Conservation (phyloP, 345 rosid genomes). For the Eucalyptus regnans region DNA sequence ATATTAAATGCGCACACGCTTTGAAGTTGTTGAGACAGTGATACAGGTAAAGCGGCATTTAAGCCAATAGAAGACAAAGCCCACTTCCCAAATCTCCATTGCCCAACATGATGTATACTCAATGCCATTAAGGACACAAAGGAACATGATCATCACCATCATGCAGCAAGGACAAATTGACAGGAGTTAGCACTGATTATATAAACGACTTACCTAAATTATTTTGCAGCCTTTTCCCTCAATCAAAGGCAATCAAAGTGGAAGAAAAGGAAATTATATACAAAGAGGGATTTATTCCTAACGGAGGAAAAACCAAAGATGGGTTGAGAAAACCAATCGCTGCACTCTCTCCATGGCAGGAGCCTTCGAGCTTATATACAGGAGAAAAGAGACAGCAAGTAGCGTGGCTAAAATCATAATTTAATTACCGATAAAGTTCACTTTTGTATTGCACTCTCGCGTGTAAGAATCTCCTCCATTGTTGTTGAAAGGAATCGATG, state of each 20-base stretch:
- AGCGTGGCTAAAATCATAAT: background rate
- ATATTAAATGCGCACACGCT: background rate
- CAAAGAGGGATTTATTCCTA: background rate
- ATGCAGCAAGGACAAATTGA: background rate
- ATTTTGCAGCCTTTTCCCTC: background rate
- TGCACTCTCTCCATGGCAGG: conserved; percentile 17
- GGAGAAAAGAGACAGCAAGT: background rate
- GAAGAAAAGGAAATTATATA: background rate
- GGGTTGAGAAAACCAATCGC: background rate
- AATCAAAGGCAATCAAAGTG: background rate
- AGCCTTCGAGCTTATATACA: conserved; percentile 9
- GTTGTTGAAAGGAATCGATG: conserved; percentile 12
- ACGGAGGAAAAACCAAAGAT: background rate
- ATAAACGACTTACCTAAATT: background rate
- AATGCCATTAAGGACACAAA: background rate
- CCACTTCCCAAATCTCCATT: background rate
- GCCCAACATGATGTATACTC: background rate
- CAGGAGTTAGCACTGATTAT: background rate
- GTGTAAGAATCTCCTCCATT: conserved; percentile 27
- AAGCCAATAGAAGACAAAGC: background rate
- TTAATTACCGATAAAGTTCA: background rate
- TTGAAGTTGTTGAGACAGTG: background rate
- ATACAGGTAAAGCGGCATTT: background rate
- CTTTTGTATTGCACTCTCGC: conserved; percentile 4
- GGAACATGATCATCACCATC: background rate